Base-by-base conservation (phyloP, 495 filamentous ascomycete genomes). In the Hypoxylon lienhwacheense region DNA sequence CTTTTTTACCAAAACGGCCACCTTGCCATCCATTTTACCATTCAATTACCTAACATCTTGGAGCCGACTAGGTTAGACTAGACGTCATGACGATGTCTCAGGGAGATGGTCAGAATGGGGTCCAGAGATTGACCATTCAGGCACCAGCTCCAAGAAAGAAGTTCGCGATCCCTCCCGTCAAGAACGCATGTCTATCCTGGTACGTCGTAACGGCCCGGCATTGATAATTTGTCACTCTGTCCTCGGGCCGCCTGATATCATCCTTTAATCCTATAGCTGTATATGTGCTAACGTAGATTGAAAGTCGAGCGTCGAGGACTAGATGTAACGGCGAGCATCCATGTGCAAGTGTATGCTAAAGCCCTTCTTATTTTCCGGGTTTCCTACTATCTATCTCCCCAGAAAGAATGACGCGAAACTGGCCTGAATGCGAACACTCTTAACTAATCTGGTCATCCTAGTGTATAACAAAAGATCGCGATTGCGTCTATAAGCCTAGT, bases 111-210 rank as follows among this genome's bases (percentile, higher is more conserved):
- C 35, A 35, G 41, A 55, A 55, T 29, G 58, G 58, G 47, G 29
- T 42, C 16, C 58, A 55, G 35, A 51, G 52, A 47, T 53, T 55
- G 47, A 25, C 62, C 42, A 63, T 20, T 61, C 48, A 61, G 21
- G 36, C 58, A 15, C 7, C 55, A 8, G 52, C 51, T 24, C 65
- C 53, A 14, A 59, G 66, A 55, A 70, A 69, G 65, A 74, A 74
- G 58, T 73, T 74, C 54, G 66, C 68, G 28, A 60, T 67, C 15
- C 81, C 81, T 26, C 82, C 82, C n/a, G 81, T 83, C 17, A 85
- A 85, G 66, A 75, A 81, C 60, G 82, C 81, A 16, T 85, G 82
- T 70, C 65, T 84, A 54, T 73, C 79, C 53, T 85, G 82, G 81
- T 83, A 71, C 67, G 77, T 67, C 35, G 21, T 49, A 56, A 10